Percentiles rank a stretch among this genome's conserved stretches.
These are phyloP conservation scores for Pisolithus marmoratus DNA, from an alignment of 768 basidiomycete species.

Conservation along the genomic window DNA sequence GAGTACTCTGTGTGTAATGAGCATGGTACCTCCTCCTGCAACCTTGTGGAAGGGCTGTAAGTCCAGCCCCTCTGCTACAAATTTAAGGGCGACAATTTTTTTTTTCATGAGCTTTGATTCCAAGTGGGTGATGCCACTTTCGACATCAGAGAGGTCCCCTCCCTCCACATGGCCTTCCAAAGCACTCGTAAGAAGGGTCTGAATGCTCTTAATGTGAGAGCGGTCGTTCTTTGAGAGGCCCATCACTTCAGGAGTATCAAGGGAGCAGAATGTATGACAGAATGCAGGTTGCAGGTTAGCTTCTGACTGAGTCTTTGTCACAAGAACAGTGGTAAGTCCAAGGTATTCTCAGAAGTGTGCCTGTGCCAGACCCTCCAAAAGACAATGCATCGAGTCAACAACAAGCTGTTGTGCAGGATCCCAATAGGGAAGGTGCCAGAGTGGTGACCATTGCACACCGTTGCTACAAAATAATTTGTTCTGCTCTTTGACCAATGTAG, in stretches of 20 bases:
- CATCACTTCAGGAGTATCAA: neutral
- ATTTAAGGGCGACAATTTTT: neutral
- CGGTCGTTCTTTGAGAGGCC: neutral
- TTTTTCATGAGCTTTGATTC: neutral
- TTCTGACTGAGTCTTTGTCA: too few relatives aligned
- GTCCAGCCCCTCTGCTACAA: neutral
- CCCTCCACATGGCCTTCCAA: too few relatives aligned
- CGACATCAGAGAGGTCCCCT: too few relatives aligned
- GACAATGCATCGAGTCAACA: too few relatives aligned
- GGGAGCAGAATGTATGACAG: neutral
- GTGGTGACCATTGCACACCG: too few relatives aligned
- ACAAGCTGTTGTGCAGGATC: too few relatives aligned
- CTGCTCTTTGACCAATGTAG: neutral
- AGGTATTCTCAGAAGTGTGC: too few relatives aligned
- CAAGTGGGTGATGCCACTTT: neutral
- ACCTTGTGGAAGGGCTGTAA: neutral
- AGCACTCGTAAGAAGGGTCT: neutral
- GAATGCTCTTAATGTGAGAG: neutral
- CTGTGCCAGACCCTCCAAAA: too few relatives aligned
- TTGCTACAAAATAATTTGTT: neutral
- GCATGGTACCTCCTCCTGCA: neutral
- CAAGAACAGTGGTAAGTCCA: too few relatives aligned
- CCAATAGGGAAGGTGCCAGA: too few relatives aligned
- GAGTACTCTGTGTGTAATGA: neutral
- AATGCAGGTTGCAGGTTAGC: neutral